These are phyloP conservation scores for Edaphochlamys debaryana DNA, from an alignment of 139 green algal genomes.

Conservation along the genomic window DNA sequence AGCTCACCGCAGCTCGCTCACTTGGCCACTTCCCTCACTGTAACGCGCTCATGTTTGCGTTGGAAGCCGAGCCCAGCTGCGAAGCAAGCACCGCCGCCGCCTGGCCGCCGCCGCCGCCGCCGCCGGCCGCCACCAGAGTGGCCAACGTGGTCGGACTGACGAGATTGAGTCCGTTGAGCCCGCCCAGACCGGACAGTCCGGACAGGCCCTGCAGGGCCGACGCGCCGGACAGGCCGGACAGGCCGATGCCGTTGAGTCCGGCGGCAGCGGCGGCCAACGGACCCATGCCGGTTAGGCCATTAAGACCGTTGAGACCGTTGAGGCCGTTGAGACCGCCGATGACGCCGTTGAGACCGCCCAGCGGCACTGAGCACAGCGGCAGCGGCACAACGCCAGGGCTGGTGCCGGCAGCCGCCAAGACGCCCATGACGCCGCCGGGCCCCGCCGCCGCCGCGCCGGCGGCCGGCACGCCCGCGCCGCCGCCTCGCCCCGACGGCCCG, in stretches of 20 bases:
- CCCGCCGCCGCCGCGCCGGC: too few species aligned
- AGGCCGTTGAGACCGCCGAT: neutral
- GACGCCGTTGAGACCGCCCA: slow-evolving; percentile 17
- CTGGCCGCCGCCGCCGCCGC: too few species aligned
- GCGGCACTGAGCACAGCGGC: neutral
- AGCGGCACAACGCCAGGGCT: neutral
- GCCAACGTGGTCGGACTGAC: neutral
- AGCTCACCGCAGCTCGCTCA: too few species aligned
- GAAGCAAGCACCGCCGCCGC: too few species aligned
- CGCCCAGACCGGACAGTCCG: neutral
- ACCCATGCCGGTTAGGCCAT: too few species aligned
- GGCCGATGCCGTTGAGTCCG: neutral
- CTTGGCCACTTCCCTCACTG: too few species aligned
- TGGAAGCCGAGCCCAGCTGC: too few species aligned
- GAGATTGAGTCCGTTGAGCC: neutral
- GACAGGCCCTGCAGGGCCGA: neutral
- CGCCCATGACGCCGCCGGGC: neutral
- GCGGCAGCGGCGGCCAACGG: slow-evolving; percentile 15
- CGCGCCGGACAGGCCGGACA: neutral
- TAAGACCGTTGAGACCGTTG: slow-evolving; percentile 3
- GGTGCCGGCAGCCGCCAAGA: neutral
- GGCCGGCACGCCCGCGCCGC: neutral
- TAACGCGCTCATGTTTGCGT: too few species aligned
- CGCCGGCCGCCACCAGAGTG: neutral
- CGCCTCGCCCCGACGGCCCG: too few species aligned